Evolutionary conservation across 768 basidiomycete species (phyloP).

Genomic region (Phaffia tasmanica): DNA sequence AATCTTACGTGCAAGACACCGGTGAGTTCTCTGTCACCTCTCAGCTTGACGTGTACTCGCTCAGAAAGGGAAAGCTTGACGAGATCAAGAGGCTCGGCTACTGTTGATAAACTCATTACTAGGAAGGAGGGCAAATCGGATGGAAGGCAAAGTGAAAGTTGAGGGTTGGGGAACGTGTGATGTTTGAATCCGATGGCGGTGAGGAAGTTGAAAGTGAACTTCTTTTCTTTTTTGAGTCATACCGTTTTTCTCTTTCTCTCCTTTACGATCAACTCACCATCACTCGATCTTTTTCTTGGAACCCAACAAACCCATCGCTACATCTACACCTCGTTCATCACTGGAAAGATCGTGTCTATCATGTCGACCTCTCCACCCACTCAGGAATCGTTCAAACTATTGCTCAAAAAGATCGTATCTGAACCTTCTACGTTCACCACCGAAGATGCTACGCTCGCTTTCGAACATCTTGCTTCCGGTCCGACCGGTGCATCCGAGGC

Average conservation of each 20-base stretch:
- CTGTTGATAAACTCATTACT: slow-evolving; percentile 21
- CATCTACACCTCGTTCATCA: background rate
- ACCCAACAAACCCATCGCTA: background rate
- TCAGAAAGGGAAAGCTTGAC: slow-evolving; percentile 92
- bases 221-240: background rate
- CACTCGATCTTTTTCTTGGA: background rate
- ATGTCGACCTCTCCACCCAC: slow-evolving; percentile 35
- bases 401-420: slow-evolving; percentile 58
- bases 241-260: background rate
- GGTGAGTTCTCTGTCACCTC: slow-evolving; percentile 83
- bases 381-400: slow-evolving; percentile 66
- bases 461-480: slow-evolving; percentile 49
- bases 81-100: slow-evolving; percentile 84
- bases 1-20: slow-evolving; percentile 78
- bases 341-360: too few relatives aligned
- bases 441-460: slow-evolving; percentile 58
- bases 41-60: slow-evolving; percentile 92
- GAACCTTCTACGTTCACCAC: slow-evolving; percentile 39
- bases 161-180: too few relatives aligned
- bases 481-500: slow-evolving; percentile 33
- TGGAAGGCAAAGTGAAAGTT: too few relatives aligned
- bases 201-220: too few relatives aligned
- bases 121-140: too few relatives aligned
- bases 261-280: background rate
- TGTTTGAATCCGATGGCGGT: too few relatives aligned